Base-by-base conservation (phyloP, 805 yeast species). In the Starmera quercuum region DNA sequence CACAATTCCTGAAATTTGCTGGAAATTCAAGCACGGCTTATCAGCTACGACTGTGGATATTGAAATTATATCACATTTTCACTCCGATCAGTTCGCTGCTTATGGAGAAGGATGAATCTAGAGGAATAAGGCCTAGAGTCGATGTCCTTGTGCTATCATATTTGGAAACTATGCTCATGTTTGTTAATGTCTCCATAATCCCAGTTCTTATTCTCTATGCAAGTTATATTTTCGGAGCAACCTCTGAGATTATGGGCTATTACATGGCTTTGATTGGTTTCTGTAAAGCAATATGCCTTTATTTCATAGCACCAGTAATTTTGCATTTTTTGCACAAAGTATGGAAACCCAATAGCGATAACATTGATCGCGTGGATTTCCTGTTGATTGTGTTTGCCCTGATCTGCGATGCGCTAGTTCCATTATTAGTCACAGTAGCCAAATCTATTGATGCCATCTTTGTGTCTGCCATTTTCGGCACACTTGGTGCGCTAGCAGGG, bases 71-170 rank as follows among this genome's bases (percentile, higher is more conserved):
- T 13, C 58, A 59, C 26, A 32, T 61, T 15, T 42, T 64, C 22
- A 42, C 63, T n/a, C 81, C 86, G 0, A 49, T 82, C 29, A 68
- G 65, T 35, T 49, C 71, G 23, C 52, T 83, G 12, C 69, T 77
- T 72, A 53, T 78, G 13, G 71, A 80, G 1, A 56, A 59, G 13
- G 61, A 59, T 14, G 41, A 46, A 4, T 39, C 32, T 3, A 29
- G 45, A 3, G 64, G 63, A 0, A 43, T 46, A 12, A 42, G 37
- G 2, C 66, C 75, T 4, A 59, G 79, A 28, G 40, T 51, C 21
- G 69, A 66, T 27, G 76, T 77, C 0, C n/a, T 78, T 1, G 33
- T 68, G 1, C 48, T 83, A n/a, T 51, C 78, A 0, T 8, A 56
- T 1, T 53, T 68, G 32, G 85, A 80, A 32, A 46, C 70, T 0